Evolutionary conservation across 495 filamentous ascomycete genomes (phyloP).

Genomic region (Penicillium crystallinum): DNA sequence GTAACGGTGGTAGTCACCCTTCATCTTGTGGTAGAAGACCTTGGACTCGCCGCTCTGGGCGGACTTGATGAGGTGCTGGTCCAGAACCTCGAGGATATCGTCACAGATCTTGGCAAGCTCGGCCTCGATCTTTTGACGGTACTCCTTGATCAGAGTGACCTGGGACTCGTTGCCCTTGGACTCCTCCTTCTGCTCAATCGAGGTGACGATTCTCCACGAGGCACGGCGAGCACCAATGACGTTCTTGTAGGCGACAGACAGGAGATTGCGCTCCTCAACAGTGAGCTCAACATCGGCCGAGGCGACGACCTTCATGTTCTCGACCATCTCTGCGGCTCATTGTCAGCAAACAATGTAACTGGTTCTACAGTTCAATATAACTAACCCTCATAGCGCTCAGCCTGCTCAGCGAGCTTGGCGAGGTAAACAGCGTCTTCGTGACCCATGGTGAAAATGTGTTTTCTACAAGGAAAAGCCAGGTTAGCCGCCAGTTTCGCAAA

Average conservation of each 20-base stretch:
- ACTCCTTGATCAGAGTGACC: slow-evolving; percentile 95
- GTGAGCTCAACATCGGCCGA: slow-evolving; percentile 93
- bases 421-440: slow-evolving; percentile 99
- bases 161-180: slow-evolving; percentile 97
- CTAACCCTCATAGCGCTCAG: slow-evolving; percentile 99
- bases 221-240: slow-evolving; percentile 98
- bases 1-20: slow-evolving; percentile 99
- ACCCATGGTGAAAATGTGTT: slow-evolving; percentile 69
- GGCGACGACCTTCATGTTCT: slow-evolving; percentile 99
- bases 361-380: slow-evolving; percentile 13
- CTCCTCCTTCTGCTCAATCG: slow-evolving; percentile 99
- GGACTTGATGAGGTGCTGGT: slow-evolving; percentile 92
- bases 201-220: slow-evolving; percentile 99
- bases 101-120: slow-evolving; percentile 99
- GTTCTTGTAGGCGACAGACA: slow-evolving; percentile 99
- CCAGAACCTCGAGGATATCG: slow-evolving; percentile 94
- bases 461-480: slow-evolving; percentile 14
- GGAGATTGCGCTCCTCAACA: slow-evolving; percentile 98
- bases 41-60: slow-evolving; percentile 97
- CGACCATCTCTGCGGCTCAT: slow-evolving; percentile 82
- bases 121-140: slow-evolving; percentile 98
- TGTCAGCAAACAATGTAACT: slow-evolving; percentile 17
- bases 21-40: slow-evolving; percentile 99
- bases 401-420: slow-evolving; percentile 99
- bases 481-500: slow-evolving; percentile 6